Conservation (phyloP, 2,329 filamentous ascomycete genomes). For the Zasmidium angulare region DNA sequence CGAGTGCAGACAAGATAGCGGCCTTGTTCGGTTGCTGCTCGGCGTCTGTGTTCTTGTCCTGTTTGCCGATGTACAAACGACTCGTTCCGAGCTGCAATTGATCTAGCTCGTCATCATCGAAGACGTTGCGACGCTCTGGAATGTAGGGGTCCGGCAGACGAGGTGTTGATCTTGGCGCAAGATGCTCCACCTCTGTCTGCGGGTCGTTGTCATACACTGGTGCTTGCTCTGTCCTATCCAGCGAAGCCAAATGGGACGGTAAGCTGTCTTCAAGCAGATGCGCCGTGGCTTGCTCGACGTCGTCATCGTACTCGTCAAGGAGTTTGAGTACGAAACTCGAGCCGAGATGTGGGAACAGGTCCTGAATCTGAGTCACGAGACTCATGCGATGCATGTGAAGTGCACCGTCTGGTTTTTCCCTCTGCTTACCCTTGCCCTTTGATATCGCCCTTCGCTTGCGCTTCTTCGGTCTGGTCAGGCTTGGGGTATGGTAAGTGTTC, state of each 20-base stretch:
- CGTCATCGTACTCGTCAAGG: slow-evolving; percentile 74
- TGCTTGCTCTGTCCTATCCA: slow-evolving; percentile 66
- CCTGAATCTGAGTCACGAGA: slow-evolving; percentile 85
- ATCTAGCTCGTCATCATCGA: slow-evolving; percentile 79
- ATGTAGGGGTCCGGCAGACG: slow-evolving; percentile 37
- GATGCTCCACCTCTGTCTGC: slow-evolving; percentile 34
- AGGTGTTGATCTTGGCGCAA: slow-evolving; percentile 62
- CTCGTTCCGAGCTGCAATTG: slow-evolving; percentile 64
- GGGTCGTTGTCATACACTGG: slow-evolving; percentile 37
- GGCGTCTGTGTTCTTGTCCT: slow-evolving; percentile 43
- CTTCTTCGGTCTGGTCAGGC: slow-evolving; percentile 53
- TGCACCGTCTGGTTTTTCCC: slow-evolving; percentile 39
- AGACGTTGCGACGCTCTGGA: slow-evolving; percentile 68
- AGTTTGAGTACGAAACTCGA: slow-evolving; percentile 77
- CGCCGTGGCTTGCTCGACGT: slow-evolving; percentile 76
- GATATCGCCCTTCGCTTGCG: slow-evolving; percentile 60
- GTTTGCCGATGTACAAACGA: slow-evolving; percentile 77
- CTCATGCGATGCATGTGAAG: slow-evolving; percentile 81
- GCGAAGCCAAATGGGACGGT: slow-evolving; percentile 63
- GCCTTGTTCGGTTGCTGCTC: slow-evolving; percentile 77
- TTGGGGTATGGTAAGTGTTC: slow-evolving; percentile 55
- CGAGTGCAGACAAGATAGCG: slow-evolving; percentile 82
- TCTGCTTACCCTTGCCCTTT: slow-evolving; percentile 64
- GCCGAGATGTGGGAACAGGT: slow-evolving; percentile 85
- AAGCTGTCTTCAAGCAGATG: slow-evolving; percentile 78